Conservation (phyloP, 441 rosid species). For the Raphanus hybrid region DNA sequence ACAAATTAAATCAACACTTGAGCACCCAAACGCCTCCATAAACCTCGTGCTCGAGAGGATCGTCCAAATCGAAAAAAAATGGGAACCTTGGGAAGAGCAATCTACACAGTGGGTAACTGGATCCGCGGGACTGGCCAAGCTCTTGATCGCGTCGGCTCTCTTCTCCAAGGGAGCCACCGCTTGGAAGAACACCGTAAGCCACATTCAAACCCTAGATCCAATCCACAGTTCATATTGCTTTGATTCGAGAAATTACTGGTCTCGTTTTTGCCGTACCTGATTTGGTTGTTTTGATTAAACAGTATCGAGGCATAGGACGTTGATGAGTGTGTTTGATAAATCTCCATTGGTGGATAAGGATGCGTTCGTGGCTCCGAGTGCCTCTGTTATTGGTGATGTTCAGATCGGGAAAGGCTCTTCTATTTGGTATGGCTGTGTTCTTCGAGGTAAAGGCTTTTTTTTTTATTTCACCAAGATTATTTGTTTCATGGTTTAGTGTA, state of each 20-base stretch:
- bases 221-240: background rate
- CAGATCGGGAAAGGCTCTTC: slow-evolving; percentile 88
- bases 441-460: slow-evolving; percentile 62
- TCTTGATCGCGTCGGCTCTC: slow-evolving; percentile 89
- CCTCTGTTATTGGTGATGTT: slow-evolving; percentile 91
- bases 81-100: slow-evolving; percentile 85
- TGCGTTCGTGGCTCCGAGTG: slow-evolving; percentile 90
- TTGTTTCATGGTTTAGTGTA: background rate
- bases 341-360: slow-evolving; percentile 83
- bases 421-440: slow-evolving; percentile 95
- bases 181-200: slow-evolving; percentile 79
- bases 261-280: background rate
- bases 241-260: background rate
- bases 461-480: background rate
- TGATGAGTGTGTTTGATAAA: slow-evolving; percentile 87
- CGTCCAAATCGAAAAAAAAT: slow-evolving; percentile 50
- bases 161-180: slow-evolving; percentile 74
- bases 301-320: slow-evolving; percentile 95
- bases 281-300: background rate
- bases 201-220: slow-evolving; percentile 39
- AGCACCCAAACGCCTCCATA: slow-evolving; percentile 25
- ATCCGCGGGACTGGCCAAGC: slow-evolving; percentile 98
- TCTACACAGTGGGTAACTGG: slow-evolving; percentile 88
- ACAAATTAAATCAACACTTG: too few relatives aligned
- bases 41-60: slow-evolving; percentile 17